Evolutionary conservation across 768 basidiomycete genomes (phyloP).

Genomic region (Symmetrospora coprosmae): DNA sequence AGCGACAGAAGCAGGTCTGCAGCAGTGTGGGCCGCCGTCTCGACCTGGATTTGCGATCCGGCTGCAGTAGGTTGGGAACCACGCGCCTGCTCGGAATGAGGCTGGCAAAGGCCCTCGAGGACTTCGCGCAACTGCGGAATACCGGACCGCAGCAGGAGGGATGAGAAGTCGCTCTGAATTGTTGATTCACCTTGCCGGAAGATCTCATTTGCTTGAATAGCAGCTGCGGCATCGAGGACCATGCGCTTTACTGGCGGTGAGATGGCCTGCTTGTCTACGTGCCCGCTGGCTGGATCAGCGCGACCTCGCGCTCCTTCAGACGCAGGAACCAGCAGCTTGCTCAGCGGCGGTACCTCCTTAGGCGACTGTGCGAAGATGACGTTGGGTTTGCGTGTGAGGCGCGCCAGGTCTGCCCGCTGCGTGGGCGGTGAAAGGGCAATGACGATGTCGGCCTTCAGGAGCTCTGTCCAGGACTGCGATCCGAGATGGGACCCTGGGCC

Average conservation of each 20-base stretch:
- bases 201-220: not conserved
- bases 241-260: not conserved
- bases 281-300: not conserved
- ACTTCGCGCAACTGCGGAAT: slow-evolving; percentile 3
- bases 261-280: not conserved
- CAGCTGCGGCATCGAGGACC: not conserved
- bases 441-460: slow-evolving; percentile 3
- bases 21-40: not conserved
- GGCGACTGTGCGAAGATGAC: not conserved
- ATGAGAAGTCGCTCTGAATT: not conserved
- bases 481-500: not conserved
- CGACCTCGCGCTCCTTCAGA: too few species aligned
- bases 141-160: not conserved
- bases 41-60: not conserved
- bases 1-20: not conserved
- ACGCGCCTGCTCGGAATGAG: not conserved
- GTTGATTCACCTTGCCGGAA: not conserved
- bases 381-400: slow-evolving; percentile 2
- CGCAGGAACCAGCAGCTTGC: too few species aligned
- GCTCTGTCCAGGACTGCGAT: not conserved
- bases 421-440: not conserved
- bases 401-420: not conserved
- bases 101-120: too few species aligned
- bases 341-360: not conserved
- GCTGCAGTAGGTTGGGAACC: not conserved